Percentiles rank a stretch among this genome's conserved stretches.
phyloP scores from a whole-genome alignment of 1,284 basidiomycete species.

The Marasmius fiardii region DNA sequence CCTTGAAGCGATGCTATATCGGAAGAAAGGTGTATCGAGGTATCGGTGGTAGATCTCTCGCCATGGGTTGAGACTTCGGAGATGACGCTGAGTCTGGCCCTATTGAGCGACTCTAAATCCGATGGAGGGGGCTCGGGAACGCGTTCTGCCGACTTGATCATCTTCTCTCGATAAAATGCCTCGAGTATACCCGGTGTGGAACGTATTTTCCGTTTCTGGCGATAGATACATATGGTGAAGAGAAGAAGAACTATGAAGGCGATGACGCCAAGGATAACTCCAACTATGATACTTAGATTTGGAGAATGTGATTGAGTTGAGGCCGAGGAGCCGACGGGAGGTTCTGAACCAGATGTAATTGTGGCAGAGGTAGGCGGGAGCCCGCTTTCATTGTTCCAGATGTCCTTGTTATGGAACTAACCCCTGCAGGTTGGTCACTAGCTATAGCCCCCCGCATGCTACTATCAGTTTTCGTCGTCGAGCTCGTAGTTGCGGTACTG shows the following conservation, averaged over 20 bases:
- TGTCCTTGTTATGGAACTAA: too few relatives aligned
- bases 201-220: background rate
- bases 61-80: background rate
- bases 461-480: too few relatives aligned
- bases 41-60: background rate
- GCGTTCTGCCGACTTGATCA: background rate
- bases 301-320: too few relatives aligned
- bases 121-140: too few relatives aligned
- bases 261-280: background rate
- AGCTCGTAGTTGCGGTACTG: too few relatives aligned
- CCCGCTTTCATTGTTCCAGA: too few relatives aligned
- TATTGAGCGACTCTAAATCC: background rate
- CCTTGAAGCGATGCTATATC: background rate
- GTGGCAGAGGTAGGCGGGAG: too few relatives aligned
- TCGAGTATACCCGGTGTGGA: background rate
- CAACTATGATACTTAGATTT: background rate
- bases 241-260: background rate
- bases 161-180: background rate
- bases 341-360: too few relatives aligned
- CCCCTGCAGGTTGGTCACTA: too few relatives aligned
- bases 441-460: too few relatives aligned
- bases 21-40: background rate
- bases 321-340: too few relatives aligned
- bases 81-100: background rate
- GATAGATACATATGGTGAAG: background rate